Evolutionary conservation across 2,329 filamentous ascomycete species (phyloP).

Genomic region (Byssothecium circinans): DNA sequence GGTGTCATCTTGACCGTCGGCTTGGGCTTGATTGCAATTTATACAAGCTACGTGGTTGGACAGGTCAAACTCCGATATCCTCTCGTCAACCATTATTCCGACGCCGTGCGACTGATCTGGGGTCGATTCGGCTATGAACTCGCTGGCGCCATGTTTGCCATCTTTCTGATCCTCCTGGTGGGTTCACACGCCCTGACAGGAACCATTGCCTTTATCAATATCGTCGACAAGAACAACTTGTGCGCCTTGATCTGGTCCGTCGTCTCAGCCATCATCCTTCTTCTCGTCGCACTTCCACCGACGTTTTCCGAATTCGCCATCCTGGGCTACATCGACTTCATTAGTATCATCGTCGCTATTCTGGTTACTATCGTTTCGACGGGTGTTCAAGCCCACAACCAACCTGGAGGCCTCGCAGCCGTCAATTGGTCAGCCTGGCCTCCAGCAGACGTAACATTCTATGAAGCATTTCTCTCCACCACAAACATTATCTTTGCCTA

Average conservation of each 20-base stretch:
- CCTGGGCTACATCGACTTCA: slow-evolving; percentile 59
- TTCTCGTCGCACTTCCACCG: slow-evolving; percentile 62
- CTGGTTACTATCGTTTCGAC: slow-evolving; percentile 70
- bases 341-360: slow-evolving; percentile 66
- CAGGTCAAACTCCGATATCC: slow-evolving; percentile 63
- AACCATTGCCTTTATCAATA: slow-evolving; percentile 67
- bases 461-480: slow-evolving; percentile 57
- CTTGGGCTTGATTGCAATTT: slow-evolving; percentile 61
- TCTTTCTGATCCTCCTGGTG: slow-evolving; percentile 60
- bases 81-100: slow-evolving; percentile 67
- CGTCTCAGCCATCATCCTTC: slow-evolving; percentile 62
- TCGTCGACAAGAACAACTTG: slow-evolving; percentile 60
- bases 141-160: slow-evolving; percentile 60
- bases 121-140: slow-evolving; percentile 54
- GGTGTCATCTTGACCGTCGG: slow-evolving; percentile 50
- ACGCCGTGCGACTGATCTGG: slow-evolving; percentile 66
- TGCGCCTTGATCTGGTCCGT: slow-evolving; percentile 69
- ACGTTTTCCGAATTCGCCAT: slow-evolving; percentile 67
- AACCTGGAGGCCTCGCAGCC: slow-evolving; percentile 33
- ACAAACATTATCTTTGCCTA: slow-evolving; percentile 36
- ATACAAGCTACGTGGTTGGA: slow-evolving; percentile 64
- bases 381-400: slow-evolving; percentile 47
- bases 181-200: slow-evolving; percentile 73
- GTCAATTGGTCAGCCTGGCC: slow-evolving; percentile 40
- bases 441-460: slow-evolving; percentile 58